Evolutionary conservation across 331 rosid species (phyloP).

Genomic region (Acacia concinna): DNA sequence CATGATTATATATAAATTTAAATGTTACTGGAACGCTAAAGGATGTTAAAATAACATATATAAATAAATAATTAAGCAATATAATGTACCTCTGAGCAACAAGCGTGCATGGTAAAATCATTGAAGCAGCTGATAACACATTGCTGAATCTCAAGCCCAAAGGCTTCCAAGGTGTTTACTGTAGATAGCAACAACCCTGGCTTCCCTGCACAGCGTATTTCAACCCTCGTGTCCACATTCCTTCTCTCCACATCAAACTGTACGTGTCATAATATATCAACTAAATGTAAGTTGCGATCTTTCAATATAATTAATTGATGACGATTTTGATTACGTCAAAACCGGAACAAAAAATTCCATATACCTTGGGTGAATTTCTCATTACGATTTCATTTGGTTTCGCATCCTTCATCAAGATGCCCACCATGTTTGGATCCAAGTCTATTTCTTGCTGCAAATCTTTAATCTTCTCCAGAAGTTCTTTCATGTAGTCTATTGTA

Average conservation of each 20-base stretch:
- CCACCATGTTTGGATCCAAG: constrained; percentile 41
- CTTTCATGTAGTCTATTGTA: constrained; percentile 94
- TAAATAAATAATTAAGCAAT: background rate
- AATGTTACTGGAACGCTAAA: background rate
- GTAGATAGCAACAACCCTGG: constrained; percentile 75
- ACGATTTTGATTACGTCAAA: background rate
- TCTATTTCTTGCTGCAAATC: constrained; percentile 58
- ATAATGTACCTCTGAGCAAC: constrained; percentile 78
- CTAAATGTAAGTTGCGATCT: background rate
- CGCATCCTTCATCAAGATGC: constrained; percentile 56
- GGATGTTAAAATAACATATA: background rate
- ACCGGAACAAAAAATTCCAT: background rate
- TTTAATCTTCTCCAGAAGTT: constrained; percentile 72
- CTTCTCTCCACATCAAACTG: constrained; percentile 90
- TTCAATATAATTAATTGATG: background rate
- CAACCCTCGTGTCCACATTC: constrained; percentile 54
- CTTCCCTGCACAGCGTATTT: constrained; percentile 84
- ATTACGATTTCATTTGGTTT: constrained; percentile 64
- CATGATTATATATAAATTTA: background rate
- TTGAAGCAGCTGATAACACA: constrained; percentile 94
- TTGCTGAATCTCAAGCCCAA: constrained; percentile 90
- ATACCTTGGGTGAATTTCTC: constrained; percentile 87
- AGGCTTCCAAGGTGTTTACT: constrained; percentile 69
- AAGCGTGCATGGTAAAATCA: constrained; percentile 92
- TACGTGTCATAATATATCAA: background rate